Evolutionary conservation across 2,329 filamentous ascomycete genomes (phyloP).

Genomic region (Colletotrichum limetticola): DNA sequence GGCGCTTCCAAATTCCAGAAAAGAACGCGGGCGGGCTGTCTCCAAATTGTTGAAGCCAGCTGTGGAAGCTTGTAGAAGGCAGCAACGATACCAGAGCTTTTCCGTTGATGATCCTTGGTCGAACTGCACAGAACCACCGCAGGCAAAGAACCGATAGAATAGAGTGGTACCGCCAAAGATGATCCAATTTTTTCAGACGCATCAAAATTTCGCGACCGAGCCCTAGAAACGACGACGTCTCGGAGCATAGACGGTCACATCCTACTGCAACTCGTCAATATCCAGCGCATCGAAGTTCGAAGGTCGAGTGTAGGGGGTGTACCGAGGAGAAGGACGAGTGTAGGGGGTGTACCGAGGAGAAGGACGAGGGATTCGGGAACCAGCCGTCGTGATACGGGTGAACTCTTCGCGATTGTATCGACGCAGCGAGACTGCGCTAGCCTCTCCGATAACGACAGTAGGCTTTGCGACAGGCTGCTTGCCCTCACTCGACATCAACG

Average conservation of each 20-base stretch:
- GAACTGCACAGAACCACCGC: not conserved
- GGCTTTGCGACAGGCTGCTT: conserved; percentile 16
- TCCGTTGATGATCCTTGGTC: not conserved
- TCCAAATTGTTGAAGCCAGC: not conserved
- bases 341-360: conserved; percentile 41
- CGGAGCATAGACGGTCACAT: conserved; percentile 14
- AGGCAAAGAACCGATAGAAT: not conserved
- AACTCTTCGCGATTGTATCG: conserved; percentile 3
- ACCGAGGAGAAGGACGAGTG: conserved; percentile 40
- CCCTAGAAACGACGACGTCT: conserved; percentile 6
- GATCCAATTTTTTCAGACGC: not conserved
- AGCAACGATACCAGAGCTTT: not conserved
- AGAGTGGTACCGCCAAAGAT: not conserved
- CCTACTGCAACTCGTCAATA: conserved; percentile 49
- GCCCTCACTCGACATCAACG: conserved; percentile 41
- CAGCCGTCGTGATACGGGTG: not conserved
- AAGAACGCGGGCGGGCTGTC: not conserved
- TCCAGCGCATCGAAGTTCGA: conserved; percentile 40
- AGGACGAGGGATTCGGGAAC: conserved; percentile 38
- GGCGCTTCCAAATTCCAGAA: not conserved
- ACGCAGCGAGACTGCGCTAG: conserved; percentile 5
- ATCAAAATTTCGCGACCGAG: not conserved
- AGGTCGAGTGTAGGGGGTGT: conserved; percentile 41
- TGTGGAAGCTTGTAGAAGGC: not conserved
- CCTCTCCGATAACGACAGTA: conserved; percentile 3